Conservation (phyloP, 495 filamentous ascomycete genomes). For the Penicilliopsis zonata region DNA sequence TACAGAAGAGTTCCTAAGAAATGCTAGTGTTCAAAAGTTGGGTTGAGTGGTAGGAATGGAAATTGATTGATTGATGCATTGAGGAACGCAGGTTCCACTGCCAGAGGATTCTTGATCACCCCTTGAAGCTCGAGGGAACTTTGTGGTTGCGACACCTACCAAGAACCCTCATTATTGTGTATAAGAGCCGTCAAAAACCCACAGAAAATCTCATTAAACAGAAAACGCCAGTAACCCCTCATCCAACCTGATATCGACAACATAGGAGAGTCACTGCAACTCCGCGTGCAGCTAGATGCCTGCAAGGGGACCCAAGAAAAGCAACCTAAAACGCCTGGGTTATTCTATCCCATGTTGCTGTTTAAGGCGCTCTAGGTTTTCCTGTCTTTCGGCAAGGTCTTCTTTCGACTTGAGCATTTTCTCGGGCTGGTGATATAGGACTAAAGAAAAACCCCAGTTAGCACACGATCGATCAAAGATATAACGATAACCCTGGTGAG, state of each 20-base stretch:
- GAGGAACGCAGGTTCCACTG: too few species aligned
- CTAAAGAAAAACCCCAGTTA: slow-evolving; percentile 31
- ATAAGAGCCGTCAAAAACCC: slow-evolving; percentile 6
- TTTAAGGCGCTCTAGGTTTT: slow-evolving; percentile 96
- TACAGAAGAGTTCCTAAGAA: too few species aligned
- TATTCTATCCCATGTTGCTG: slow-evolving; percentile 97
- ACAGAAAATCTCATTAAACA: slow-evolving; percentile 9
- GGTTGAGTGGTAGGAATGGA: too few species aligned
- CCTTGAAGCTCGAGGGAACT: too few species aligned
- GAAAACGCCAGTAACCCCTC: slow-evolving; percentile 33
- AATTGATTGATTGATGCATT: too few species aligned
- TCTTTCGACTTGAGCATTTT: slow-evolving; percentile 92
- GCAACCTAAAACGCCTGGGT: slow-evolving; percentile 26
- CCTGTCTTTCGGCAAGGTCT: slow-evolving; percentile 85
- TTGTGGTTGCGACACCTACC: too few species aligned
- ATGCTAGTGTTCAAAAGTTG: too few species aligned
- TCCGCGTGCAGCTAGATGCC: slow-evolving; percentile 26
- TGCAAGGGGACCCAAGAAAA: slow-evolving; percentile 26
- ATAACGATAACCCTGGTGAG: slow-evolving; percentile 7
- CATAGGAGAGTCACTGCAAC: slow-evolving; percentile 19
- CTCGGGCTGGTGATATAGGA: slow-evolving; percentile 96
- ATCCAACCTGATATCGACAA: slow-evolving; percentile 26
- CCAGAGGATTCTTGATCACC: too few species aligned
- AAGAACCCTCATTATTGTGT: neutral
- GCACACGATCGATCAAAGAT: slow-evolving; percentile 1